Base-by-base conservation (phyloP, 306 rosid species). In the Quercus variabilis region DNA sequence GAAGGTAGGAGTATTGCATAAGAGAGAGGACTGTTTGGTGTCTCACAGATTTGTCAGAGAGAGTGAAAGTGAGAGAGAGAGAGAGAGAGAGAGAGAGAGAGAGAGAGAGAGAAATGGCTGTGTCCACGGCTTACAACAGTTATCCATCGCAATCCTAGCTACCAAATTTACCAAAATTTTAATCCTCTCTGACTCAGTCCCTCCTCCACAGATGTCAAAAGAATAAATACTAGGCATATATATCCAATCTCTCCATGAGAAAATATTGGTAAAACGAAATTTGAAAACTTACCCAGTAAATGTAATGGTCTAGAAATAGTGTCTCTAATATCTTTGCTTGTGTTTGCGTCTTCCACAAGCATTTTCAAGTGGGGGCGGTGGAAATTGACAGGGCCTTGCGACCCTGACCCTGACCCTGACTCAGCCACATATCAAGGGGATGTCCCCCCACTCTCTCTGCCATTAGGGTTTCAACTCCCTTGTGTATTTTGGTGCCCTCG, bases 91-190 rank as follows among this genome's bases (percentile, higher is more conserved):
- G 23, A 23, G 68, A 74, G 38, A 49, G 38, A 33, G 35, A 77
- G 23, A 75, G 67, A 46, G 58, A 17, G 23, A 21, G 57, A 46
- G 26, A 41, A 20, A 23, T 41, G 59, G 74, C 72, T n/a, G 68
- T 73, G 56, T 55, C 78, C 75, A 35, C 74, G 8, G 46, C 46
- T 41, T 77, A 38, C 64, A 87, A 78, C 94, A 78, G 98, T 89
- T 88, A 87, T 54, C 64, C 92, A 88, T 94, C 91, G 88, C 83
- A 88, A 88, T 94, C 92, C 71, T 59, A 82, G 87, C 88, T 46
- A 79, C 88, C 89, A 88, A 89, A 88, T 81, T 83, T 88, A 81
- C 86, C 90, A 76, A 88, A 83, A 73, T 75, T 84, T 86, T 79
- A 83, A 84, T 81, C 51, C 74, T 57, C 78, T 80, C 87, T 81